Evolutionary conservation across 805 yeast genomes (phyloP), one percentile per base, ranked within the genome.

Genomic region (Ogataea trehalophila): DNA sequence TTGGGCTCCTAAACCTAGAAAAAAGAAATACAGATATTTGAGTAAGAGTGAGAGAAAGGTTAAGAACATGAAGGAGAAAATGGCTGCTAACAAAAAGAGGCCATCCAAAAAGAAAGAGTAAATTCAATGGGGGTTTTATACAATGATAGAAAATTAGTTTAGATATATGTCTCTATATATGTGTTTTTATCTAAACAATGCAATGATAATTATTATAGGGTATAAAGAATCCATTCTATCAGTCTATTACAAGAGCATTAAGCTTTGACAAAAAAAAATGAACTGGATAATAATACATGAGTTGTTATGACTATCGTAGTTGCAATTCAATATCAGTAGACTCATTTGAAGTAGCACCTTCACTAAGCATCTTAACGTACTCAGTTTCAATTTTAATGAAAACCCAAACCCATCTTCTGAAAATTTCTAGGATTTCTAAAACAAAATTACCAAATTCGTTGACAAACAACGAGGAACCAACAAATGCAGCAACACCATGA

Each of bases 331-430:
- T 34, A 5, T 51, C 54, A 14, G 47, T 48, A 20, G 34, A 16
- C 18, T 17, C 33, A 6, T 6, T 16, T 4, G 33, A 15, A 15
- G 33, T 13, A 26, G 37, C 33, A 22, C 29, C 33, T 23, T 44
- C 46, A 35, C 39, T 43, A 4, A 56, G 51, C 33, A 53, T 42
- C 56, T 66, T 66, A 42, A 66, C 53, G 40, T 74, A 82, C 61
- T 92, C 97, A 31, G 85, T 79, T 55, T 94, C 98, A 16, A 91
- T 68, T 59, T 94, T 84, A 61, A 92, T 71, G 51, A 87, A 76
- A 38, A 90, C 79, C 99, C 99, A 94, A 44, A 89, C 67, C 81
- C 91, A 87, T 61, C 99, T 76, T 67, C 99, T 75, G 8, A 83
- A 55, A 6, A 94, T 71, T 62, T 94, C 99, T 45, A 91, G 66